Base-by-base conservation (phyloP, 768 basidiomycete species). In the Leucogyrophana mollusca region DNA sequence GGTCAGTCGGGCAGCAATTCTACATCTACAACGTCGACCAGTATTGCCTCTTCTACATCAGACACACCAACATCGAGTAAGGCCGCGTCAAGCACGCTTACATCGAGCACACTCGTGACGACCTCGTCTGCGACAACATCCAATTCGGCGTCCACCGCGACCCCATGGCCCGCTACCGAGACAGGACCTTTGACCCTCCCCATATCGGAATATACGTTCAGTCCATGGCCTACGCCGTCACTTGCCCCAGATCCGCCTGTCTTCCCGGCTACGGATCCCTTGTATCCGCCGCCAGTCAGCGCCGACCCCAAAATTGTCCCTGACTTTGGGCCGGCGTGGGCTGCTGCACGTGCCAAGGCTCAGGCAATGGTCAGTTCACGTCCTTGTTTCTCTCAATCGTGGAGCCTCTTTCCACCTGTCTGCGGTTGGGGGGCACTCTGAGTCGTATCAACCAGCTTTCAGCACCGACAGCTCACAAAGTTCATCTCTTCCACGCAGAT, bases 171-270 rank as follows among this genome's bases (percentile, higher is more conserved):
- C 6, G 35, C 35, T 45, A 41, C 37, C 21, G 40, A 35, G 14
- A 10, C 40, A 57, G 61, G 60, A 18, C 43, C 34, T 32, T 51
- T 59, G 27, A 61, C 61, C 9, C 42, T 69, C 18, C 69, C 70
- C 11, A 63, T 69, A 41, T 51, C 62, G 8, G 46, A 59, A 5
- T 62, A 65, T 47, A 45, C 71, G 0, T 82, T 83, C 68, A 60
- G 73, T n/a, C 73, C 79, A 3, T 81, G 78, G 70, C 78, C 82
- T 4, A 65, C 74, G 10, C 79, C 82, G 11, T 73, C 76, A 1
- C 73, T 76, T 48, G 51, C 65, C 4, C 69, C 82, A 7, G 61
- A 77, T 36, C 65, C 73, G 1, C 71, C 70, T 14, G 66, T 76
- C 5, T 82, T 72, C 53, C 74, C 75, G 17, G 59, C 66, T 4